These are phyloP conservation scores for Pelagophyceae sp. DNA, from an alignment of 352 stramenopile species.

Conservation along the genomic window DNA sequence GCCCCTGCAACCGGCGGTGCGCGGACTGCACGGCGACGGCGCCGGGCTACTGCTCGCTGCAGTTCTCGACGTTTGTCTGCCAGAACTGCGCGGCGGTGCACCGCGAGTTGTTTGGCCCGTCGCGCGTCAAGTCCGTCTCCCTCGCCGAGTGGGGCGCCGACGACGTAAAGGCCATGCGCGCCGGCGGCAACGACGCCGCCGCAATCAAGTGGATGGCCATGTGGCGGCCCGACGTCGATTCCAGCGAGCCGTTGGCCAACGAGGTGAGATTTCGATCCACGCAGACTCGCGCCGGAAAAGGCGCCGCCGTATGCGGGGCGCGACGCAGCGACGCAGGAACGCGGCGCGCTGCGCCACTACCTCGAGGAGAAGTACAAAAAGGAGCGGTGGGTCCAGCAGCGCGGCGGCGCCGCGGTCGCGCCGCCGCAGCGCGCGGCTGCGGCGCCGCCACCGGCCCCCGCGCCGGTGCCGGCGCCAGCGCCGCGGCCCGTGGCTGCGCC, in stretches of 20 bases:
- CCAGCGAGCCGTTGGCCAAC: neutral
- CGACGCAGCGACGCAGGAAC: too few relatives aligned
- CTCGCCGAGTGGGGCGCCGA: neutral
- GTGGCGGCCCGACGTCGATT: neutral
- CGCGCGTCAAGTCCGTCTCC: neutral
- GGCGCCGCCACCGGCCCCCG: neutral
- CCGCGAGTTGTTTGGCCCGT: neutral
- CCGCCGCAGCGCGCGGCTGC: neutral
- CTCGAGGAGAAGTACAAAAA: constrained; percentile 8
- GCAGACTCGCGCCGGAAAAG: too few relatives aligned
- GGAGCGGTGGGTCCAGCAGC: neutral
- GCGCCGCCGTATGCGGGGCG: too few relatives aligned
- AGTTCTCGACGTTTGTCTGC: constrained; percentile 12
- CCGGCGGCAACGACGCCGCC: neutral
- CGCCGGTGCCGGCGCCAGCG: neutral
- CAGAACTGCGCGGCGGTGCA: constrained; percentile 8
- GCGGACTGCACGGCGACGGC: constrained; percentile 6
- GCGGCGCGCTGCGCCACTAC: neutral
- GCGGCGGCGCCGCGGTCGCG: neutral
- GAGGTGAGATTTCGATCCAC: too few relatives aligned
- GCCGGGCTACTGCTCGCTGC: neutral
- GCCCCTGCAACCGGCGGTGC: constrained; percentile 1
- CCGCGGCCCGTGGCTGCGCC: neutral
- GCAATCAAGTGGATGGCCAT: neutral
- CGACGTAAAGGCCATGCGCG: constrained; percentile 1